A percentile compares a stretch with the other conserved stretches of the same genome.
Conservation (phyloP, 352 stramenopile species). For the Pythium chondricola region DNA sequence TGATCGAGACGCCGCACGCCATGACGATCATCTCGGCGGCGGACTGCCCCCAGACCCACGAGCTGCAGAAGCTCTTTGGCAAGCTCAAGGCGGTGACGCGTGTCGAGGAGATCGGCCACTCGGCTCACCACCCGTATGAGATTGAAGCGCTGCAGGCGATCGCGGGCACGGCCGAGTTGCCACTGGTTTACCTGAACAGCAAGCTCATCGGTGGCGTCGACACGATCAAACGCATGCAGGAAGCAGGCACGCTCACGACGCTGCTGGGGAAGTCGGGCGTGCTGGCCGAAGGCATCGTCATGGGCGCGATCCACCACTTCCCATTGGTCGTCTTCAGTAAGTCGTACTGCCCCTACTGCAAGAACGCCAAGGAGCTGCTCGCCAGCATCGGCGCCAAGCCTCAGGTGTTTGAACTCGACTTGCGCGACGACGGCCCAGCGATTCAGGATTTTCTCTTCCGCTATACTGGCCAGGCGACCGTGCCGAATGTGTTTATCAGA, state of each 20-base stretch:
- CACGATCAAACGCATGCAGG: constrained; percentile 85
- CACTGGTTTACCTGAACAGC: constrained; percentile 95
- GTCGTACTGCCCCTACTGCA: constrained; percentile 84
- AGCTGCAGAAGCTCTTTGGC: constrained; percentile 81
- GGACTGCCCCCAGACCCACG: constrained; percentile 90
- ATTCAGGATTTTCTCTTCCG: constrained; percentile 91
- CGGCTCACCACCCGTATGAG: constrained; percentile 55
- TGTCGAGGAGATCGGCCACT: constrained; percentile 53
- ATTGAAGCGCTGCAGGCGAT: constrained; percentile 77
- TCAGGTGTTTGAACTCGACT: constrained; percentile 73
- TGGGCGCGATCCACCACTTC: constrained; percentile 62
- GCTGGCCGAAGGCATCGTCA: constrained; percentile 69
- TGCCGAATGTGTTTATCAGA: constrained; percentile 98
- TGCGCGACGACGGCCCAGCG: constrained; percentile 77
- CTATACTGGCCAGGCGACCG: constrained; percentile 92
- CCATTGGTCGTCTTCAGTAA: constrained; percentile 80
- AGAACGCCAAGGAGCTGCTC: constrained; percentile 76
- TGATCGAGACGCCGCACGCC: constrained; percentile 71
- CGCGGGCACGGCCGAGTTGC: constrained; percentile 88
- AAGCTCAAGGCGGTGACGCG: constrained; percentile 56
- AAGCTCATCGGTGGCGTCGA: constrained; percentile 92
- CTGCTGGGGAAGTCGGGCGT: constrained; percentile 79
- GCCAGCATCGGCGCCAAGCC: constrained; percentile 49
- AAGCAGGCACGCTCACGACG: constrained; percentile 73
- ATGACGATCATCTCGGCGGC: constrained; percentile 94